phyloP scores from a whole-genome alignment of 2,329 filamentous ascomycete species.

The Scytalidium sp. region DNA sequence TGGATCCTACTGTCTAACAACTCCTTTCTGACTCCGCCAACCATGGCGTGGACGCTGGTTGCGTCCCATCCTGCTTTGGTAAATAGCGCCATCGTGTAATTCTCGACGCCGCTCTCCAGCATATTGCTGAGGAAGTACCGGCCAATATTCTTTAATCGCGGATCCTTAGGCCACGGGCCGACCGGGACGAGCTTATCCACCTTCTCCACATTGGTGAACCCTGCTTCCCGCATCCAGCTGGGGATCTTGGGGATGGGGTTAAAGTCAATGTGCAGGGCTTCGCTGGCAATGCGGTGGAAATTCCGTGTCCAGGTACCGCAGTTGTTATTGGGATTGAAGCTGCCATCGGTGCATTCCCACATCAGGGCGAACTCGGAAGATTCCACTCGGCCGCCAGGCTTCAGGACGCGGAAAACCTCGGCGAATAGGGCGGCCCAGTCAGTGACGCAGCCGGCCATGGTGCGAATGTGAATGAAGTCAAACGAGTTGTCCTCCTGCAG shows the following conservation, averaged over 20 bases:
- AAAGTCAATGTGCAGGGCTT: conserved; percentile 13
- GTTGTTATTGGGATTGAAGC: conserved; percentile 8
- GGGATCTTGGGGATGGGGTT: conserved; percentile 16
- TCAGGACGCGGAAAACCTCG: conserved; percentile 38
- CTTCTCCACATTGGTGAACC: conserved; percentile 37
- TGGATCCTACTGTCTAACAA: conserved; percentile 15
- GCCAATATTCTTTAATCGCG: conserved; percentile 26
- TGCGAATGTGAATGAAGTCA: conserved; percentile 56
- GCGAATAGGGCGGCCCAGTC: conserved; percentile 53
- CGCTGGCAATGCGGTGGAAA: conserved; percentile 8
- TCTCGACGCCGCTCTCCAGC: conserved; percentile 16
- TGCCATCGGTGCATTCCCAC: conserved; percentile 15
- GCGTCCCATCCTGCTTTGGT: conserved; percentile 17
- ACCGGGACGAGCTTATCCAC: conserved; percentile 14
- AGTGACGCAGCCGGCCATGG: conserved; percentile 53
- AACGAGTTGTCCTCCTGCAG: conserved; percentile 42
- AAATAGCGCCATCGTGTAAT: conserved; percentile 16
- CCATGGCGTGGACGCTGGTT: conserved; percentile 14
- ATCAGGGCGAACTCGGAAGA: conserved; percentile 12
- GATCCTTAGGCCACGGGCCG: conserved; percentile 29
- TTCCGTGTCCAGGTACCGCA: conserved; percentile 11
- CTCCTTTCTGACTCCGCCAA: conserved; percentile 14
- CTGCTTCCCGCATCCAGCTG: conserved; percentile 28
- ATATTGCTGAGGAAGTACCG: conserved; percentile 16
- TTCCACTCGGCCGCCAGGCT: conserved; percentile 18